Evolutionary conservation across 106 monocot genomes (phyloP).

Genomic region (Dendrobium catenatum): DNA sequence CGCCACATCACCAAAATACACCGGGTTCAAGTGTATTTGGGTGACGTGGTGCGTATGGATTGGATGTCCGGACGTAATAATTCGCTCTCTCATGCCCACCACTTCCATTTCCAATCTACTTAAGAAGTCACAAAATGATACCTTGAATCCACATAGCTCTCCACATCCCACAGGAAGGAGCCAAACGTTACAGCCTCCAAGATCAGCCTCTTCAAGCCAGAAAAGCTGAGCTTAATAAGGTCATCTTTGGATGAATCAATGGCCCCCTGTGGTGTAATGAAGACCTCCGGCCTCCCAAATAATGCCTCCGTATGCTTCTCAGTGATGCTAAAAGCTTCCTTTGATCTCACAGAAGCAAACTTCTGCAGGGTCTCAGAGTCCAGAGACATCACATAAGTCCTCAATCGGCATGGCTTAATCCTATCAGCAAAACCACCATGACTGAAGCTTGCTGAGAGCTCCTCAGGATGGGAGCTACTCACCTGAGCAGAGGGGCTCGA

Average conservation of each 20-base stretch:
- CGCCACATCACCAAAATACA: too few species aligned
- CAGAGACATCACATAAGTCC: slow-evolving; percentile 67
- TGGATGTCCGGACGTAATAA: too few species aligned
- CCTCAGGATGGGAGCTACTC: slow-evolving; percentile 28
- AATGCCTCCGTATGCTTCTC: slow-evolving; percentile 85
- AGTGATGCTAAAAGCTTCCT: slow-evolving; percentile 66
- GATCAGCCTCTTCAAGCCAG: slow-evolving; percentile 61
- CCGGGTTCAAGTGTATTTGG: too few species aligned
- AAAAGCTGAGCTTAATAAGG: slow-evolving; percentile 60
- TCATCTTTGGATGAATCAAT: slow-evolving; percentile 76
- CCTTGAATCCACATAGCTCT: slow-evolving; percentile 82
- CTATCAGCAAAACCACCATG: slow-evolving; percentile 6
- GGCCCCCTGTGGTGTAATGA: slow-evolving; percentile 41
- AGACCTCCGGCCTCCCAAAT: slow-evolving; percentile 69
- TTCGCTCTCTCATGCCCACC: not conserved
- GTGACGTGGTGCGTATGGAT: too few species aligned
- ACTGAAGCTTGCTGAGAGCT: slow-evolving; percentile 6
- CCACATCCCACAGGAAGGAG: slow-evolving; percentile 89
- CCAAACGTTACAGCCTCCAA: slow-evolving; percentile 91
- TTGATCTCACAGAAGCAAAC: slow-evolving; percentile 70
- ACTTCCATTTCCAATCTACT: not conserved
- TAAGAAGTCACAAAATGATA: slow-evolving; percentile 57
- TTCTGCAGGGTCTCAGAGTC: slow-evolving; percentile 66
- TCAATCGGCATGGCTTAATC: slow-evolving; percentile 29
- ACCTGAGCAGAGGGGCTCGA: slow-evolving; percentile 9